phyloP scores from a whole-genome alignment of 108 stramenopile species.

The Nannochloropsis oceanica region DNA sequence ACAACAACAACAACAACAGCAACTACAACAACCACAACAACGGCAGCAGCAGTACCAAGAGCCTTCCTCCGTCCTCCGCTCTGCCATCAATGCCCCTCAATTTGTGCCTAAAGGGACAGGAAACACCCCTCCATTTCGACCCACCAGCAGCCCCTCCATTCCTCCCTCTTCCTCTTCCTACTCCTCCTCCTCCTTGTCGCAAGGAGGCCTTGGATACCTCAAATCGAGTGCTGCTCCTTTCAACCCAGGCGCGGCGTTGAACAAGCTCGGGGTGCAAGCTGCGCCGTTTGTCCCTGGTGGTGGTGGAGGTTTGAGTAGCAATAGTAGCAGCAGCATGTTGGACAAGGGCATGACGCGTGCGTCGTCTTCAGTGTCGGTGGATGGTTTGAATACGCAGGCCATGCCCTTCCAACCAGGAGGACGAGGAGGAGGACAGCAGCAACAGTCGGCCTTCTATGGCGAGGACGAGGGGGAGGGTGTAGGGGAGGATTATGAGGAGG shows the following conservation, averaged over 20 bases:
- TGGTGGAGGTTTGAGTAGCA: not conserved
- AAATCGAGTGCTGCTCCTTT: not conserved
- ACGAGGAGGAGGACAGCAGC: not conserved
- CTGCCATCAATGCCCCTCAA: not conserved
- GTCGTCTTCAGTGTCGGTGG: not conserved
- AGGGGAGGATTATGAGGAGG: not conserved
- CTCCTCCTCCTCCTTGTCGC: not conserved
- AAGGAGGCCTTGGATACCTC: not conserved
- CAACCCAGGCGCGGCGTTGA: not conserved
- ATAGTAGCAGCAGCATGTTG: not conserved
- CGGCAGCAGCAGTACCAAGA: not conserved
- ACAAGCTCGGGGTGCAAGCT: not conserved
- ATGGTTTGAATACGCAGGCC: not conserved
- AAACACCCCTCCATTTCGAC: not conserved
- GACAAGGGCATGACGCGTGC: not conserved
- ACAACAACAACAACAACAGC: too few species aligned
- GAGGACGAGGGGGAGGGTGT: not conserved
- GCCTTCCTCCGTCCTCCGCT: not conserved
- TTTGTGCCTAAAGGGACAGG: not conserved
- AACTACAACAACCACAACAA: too few species aligned
- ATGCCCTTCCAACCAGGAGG: not conserved
- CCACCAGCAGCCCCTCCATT: not conserved
- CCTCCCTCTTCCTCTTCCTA: not conserved
- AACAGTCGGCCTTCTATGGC: not conserved
- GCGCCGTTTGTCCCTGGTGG: not conserved